Percentiles rank a stretch among this genome's conserved stretches.
Conservation (phyloP, 2,329 filamentous ascomycete genomes). For the Trichophyton benhamiae region DNA sequence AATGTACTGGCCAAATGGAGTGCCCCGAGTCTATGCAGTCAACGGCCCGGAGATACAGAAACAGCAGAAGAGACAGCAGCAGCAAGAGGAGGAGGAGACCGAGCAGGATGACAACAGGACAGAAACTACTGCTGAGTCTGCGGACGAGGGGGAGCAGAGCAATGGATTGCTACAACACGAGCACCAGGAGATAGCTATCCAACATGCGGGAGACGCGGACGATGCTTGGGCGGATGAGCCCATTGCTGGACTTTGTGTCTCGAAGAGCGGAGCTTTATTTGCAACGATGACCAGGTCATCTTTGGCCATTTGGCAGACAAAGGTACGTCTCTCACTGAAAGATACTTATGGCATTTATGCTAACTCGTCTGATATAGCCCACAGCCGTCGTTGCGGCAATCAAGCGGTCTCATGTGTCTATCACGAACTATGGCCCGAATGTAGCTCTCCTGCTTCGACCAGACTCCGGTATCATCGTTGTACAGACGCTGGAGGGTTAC, state of each 20-base stretch:
- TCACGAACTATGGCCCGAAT: conserved; percentile 75
- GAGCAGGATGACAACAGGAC: conserved; percentile 18
- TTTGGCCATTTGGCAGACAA: conserved; percentile 93
- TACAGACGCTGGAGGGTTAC: conserved; percentile 74
- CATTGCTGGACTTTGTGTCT: conserved; percentile 62
- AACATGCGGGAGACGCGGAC: conserved; percentile 20
- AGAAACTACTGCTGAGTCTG: conserved; percentile 23
- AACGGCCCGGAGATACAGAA: conserved; percentile 30
- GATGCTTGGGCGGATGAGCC: conserved; percentile 44
- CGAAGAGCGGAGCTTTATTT: conserved; percentile 71
- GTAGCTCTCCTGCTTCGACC: conserved; percentile 74
- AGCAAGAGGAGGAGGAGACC: conserved; percentile 6
- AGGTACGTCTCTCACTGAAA: conserved; percentile 41
- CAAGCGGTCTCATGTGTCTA: conserved; percentile 65
- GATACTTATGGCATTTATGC: neutral
- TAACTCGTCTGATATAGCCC: conserved; percentile 45
- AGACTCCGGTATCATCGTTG: conserved; percentile 81
- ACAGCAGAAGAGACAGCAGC: conserved; percentile 10
- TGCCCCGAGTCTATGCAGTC: conserved; percentile 38
- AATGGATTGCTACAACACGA: conserved; percentile 23
- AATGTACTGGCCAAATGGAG: conserved; percentile 42
- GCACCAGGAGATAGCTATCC: conserved; percentile 16
- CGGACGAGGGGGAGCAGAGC: conserved; percentile 40
- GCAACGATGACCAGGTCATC: conserved; percentile 74
- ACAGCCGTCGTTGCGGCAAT: conserved; percentile 79